Percentiles rank a stretch among this genome's conserved stretches.
Evolutionary conservation across 768 basidiomycete genomes (phyloP).

Genomic region (Mycena filopes): DNA sequence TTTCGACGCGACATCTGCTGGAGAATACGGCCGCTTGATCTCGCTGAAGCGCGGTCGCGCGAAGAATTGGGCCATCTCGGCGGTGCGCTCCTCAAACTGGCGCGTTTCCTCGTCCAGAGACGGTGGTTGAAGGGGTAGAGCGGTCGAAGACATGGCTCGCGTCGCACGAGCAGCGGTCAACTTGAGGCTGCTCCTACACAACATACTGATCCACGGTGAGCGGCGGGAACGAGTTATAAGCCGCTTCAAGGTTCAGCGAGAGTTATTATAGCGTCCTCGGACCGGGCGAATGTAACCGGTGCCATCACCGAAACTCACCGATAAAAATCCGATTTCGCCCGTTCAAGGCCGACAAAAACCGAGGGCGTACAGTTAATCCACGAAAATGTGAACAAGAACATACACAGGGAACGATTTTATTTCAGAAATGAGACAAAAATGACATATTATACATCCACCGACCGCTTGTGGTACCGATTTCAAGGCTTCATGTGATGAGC

Average conservation of each 20-base stretch:
- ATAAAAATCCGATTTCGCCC: too few species aligned
- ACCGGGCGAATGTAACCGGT: too few species aligned
- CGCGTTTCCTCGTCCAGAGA: constrained; percentile 65
- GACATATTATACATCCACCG: too few species aligned
- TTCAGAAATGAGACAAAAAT: too few species aligned
- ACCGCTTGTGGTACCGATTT: too few species aligned
- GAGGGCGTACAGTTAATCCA: too few species aligned
- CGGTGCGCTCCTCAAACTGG: constrained; percentile 69
- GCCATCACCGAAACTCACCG: too few species aligned
- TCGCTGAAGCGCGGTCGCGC: constrained; percentile 74
- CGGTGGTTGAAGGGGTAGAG: constrained; percentile 69
- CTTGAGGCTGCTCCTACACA: constrained; percentile 39
- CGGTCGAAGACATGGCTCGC: constrained; percentile 54
- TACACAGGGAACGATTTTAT: too few species aligned
- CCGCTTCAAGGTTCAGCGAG: not conserved
- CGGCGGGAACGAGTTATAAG: not conserved
- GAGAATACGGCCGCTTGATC: constrained; percentile 83
- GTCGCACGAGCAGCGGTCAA: constrained; percentile 38
- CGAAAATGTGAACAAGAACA: too few species aligned
- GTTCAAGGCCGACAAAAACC: too few species aligned
- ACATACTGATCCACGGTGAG: constrained; percentile 39
- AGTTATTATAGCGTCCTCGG: too few species aligned
- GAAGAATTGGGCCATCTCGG: constrained; percentile 79
- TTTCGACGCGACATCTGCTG: constrained; percentile 85
- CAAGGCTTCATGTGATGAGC: too few species aligned